These are phyloP conservation scores for Aspergillus jensenii DNA, from an alignment of 2,329 filamentous ascomycete genomes.

Conservation along the genomic window DNA sequence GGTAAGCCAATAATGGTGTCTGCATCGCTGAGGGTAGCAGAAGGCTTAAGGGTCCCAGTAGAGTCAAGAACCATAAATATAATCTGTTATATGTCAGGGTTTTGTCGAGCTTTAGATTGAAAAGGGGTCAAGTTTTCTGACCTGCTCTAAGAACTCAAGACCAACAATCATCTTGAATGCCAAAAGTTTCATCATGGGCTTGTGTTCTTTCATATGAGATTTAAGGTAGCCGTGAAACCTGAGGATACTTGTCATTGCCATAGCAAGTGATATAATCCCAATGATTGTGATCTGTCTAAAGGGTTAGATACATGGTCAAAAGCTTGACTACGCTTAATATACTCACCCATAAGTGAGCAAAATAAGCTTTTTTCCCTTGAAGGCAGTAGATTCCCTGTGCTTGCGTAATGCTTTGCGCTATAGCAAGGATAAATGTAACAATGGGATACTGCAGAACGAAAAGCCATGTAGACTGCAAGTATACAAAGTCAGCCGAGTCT, in stretches of 20 bases:
- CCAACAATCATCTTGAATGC: not conserved
- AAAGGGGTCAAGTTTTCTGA: no score
- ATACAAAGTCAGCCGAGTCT: no score
- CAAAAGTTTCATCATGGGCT: not conserved
- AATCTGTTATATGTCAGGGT: no score
- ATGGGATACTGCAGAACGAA: not conserved
- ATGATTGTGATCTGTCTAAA: not conserved
- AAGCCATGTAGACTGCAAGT: not conserved
- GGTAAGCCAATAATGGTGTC: not conserved
- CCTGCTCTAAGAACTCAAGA: not conserved
- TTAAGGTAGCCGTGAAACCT: not conserved
- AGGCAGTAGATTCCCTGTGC: not conserved
- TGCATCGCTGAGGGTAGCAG: not conserved
- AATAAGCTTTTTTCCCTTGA: not conserved
- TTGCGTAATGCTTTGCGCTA: not conserved
- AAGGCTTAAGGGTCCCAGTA: not conserved
- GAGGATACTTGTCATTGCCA: not conserved
- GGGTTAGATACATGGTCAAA: no score
- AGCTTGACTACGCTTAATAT: no score
- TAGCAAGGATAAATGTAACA: not conserved
- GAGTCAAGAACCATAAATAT: not conserved
- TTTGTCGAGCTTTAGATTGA: no score
- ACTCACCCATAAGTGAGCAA: not conserved
- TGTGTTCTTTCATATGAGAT: not conserved
- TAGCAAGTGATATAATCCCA: not conserved